phyloP scores from a whole-genome alignment of 129 eudicot genomes.

The Lactuca saligna region DNA sequence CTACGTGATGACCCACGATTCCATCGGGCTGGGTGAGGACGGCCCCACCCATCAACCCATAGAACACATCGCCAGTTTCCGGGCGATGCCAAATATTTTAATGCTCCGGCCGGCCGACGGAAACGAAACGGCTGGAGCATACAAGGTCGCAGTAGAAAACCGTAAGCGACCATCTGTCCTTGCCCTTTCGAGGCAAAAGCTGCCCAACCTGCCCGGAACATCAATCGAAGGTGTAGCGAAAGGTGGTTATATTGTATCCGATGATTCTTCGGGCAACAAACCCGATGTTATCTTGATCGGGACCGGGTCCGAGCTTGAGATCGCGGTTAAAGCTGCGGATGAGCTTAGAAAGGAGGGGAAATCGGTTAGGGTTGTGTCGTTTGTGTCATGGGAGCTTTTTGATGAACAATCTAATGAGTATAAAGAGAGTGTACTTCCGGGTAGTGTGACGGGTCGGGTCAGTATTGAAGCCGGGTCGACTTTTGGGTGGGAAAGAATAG shows the following conservation, averaged over 20 bases:
- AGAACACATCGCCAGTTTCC: slow-evolving; percentile 92
- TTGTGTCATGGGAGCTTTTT: slow-evolving; percentile 88
- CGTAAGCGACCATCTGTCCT: slow-evolving; percentile 75
- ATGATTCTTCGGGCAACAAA: slow-evolving; percentile 77
- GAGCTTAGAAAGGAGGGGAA: slow-evolving; percentile 95
- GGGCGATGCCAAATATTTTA: slow-evolving; percentile 94
- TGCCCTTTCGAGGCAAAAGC: slow-evolving; percentile 93
- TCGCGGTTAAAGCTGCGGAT: slow-evolving; percentile 86
- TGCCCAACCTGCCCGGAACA: slow-evolving; percentile 83
- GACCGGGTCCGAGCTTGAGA: slow-evolving; percentile 90
- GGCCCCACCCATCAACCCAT: slow-evolving; percentile 98
- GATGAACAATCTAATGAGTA: slow-evolving; percentile 77
- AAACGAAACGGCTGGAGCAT: slow-evolving; percentile 90
- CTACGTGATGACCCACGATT: slow-evolving; percentile 96
- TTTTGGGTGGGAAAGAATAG: slow-evolving; percentile 78
- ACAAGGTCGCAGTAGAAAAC: slow-evolving; percentile 79
- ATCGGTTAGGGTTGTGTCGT: slow-evolving; percentile 80
- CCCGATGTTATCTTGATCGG: slow-evolving; percentile 86
- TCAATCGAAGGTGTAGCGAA: slow-evolving; percentile 82
- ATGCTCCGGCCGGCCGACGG: slow-evolving; percentile 99
- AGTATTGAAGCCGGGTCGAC: slow-evolving; percentile 91
- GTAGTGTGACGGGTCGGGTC: slow-evolving; percentile 78
- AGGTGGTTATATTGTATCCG: slow-evolving; percentile 80
- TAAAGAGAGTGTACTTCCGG: slow-evolving; percentile 85
- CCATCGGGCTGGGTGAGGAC: slow-evolving; percentile 93